Percentiles rank a stretch among this genome's conserved stretches.
Conservation (phyloP, 805 yeast genomes). For the Pichia pseudocactophila region DNA sequence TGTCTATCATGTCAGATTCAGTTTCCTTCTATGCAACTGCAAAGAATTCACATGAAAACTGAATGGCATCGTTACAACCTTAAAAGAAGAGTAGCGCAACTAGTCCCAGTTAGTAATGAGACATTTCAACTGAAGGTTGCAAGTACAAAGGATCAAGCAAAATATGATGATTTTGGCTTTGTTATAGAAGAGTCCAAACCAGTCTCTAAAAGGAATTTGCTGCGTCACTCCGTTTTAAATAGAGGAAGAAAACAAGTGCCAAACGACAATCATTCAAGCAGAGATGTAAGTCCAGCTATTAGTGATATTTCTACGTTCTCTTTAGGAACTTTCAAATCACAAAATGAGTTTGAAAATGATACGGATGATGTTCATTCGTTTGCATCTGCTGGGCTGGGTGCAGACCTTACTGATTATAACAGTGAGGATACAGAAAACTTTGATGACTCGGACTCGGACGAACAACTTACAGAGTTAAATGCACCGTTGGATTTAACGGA, state of each 20-base stretch:
- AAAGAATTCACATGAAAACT: conserved; percentile 89
- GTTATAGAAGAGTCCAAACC: conserved; percentile 16
- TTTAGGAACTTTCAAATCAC: conserved; percentile 28
- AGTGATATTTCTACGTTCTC: conserved; percentile 52
- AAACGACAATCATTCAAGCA: conserved; percentile 8
- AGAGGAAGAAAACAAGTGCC: conserved; percentile 20
- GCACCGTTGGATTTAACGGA: conserved; percentile 30
- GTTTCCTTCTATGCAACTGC: conserved; percentile 75
- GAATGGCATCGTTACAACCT: conserved; percentile 98
- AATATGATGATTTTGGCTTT: conserved; percentile 47
- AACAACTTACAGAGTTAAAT: conserved; percentile 15
- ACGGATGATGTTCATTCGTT: conserved; percentile 18
- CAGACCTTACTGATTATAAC: conserved; percentile 6
- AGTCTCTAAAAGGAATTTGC: conserved; percentile 14
- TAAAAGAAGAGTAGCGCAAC: conserved; percentile 83
- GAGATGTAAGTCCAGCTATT: conserved; percentile 43
- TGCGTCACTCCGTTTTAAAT: conserved; percentile 1
- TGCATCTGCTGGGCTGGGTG: conserved; percentile 9
- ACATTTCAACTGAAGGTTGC: conserved; percentile 23
- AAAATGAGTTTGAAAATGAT: conserved; percentile 16
- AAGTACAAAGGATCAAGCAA: conserved; percentile 20
- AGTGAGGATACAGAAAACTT: conserved; percentile 15
- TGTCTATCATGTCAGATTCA: conserved; percentile 85
- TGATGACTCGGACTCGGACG: conserved; percentile 5
- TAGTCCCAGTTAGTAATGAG: conserved; percentile 47